Conservation (phyloP, 164 flowering plant genomes). For the Echeveria elegans region DNA sequence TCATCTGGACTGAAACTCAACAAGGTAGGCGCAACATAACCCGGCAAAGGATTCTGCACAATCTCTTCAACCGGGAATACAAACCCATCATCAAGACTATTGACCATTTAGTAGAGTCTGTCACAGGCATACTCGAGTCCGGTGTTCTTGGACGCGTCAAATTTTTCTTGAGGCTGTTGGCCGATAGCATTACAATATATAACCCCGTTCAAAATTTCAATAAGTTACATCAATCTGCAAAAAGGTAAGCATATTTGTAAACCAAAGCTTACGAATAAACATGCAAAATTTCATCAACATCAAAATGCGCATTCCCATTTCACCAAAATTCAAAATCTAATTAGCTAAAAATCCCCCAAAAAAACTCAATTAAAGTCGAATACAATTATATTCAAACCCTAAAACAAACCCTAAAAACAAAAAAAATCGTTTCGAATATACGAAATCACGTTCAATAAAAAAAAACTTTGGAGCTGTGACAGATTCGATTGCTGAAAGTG, state of each 20-base stretch:
- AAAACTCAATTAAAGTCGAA: background rate
- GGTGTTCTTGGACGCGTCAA: conserved; percentile 36
- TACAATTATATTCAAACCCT: too few species aligned
- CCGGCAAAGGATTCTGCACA: conserved; percentile 74
- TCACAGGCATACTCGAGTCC: conserved; percentile 41
- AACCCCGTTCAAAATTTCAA: background rate
- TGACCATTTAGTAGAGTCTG: conserved; percentile 25
- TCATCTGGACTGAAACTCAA: conserved; percentile 77
- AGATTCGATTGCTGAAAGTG: background rate
- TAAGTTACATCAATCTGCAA: background rate
- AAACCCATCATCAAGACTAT: conserved; percentile 29
- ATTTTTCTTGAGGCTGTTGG: conserved; percentile 29
- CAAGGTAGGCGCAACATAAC: conserved; percentile 58
- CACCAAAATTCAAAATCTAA: background rate
- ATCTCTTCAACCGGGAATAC: conserved; percentile 70
- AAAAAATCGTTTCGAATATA: background rate
- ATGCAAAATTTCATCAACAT: too few species aligned
- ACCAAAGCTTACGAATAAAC: background rate
- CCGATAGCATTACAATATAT: conserved; percentile 54
- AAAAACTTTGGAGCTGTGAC: background rate
- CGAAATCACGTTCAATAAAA: background rate
- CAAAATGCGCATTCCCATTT: background rate
- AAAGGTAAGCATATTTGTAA: background rate
- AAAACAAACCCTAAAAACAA: too few species aligned
- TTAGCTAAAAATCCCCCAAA: background rate